phyloP scores from a whole-genome alignment of 2,329 filamentous ascomycete species.

The Trichophaea hybrida region DNA sequence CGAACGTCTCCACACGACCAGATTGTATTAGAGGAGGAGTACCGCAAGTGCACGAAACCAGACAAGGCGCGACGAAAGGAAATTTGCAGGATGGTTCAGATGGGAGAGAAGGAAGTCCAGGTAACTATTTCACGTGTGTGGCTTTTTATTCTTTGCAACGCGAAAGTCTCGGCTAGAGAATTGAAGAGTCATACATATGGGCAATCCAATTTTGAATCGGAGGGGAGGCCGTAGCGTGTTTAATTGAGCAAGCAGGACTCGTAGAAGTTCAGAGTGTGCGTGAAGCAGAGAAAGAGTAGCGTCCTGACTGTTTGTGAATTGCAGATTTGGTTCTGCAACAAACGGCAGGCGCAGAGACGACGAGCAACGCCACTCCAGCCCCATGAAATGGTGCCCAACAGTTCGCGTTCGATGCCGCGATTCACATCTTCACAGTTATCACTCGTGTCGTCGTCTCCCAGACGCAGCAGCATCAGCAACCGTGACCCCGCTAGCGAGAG shows the following conservation, averaged over 20 bases:
- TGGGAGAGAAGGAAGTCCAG: constrained; percentile 28
- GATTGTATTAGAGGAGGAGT: constrained; percentile 26
- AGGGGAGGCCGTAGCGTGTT: background rate
- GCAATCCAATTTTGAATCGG: background rate
- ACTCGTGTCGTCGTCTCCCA: background rate
- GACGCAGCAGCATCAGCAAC: background rate
- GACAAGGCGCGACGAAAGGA: constrained; percentile 25
- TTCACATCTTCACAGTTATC: background rate
- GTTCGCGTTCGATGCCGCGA: background rate
- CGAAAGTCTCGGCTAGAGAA: no score
- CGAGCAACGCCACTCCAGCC: constrained; percentile 27
- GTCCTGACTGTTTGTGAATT: background rate
- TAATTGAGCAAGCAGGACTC: background rate
- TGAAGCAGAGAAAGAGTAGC: background rate
- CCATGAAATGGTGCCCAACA: constrained; percentile 26
- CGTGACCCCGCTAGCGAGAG: background rate
- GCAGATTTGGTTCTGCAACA: constrained; percentile 29
- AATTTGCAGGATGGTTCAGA: constrained; percentile 23
- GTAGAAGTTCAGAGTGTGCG: background rate
- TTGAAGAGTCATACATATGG: no score
- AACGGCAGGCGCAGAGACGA: constrained; percentile 26
- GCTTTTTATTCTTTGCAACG: background rate
- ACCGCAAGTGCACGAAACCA: constrained; percentile 25
- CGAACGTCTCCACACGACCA: constrained; percentile 27
- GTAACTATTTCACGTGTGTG: constrained; percentile 12